Evolutionary conservation across 768 basidiomycete species (phyloP).

Genomic region (Lentinus tigrinus): DNA sequence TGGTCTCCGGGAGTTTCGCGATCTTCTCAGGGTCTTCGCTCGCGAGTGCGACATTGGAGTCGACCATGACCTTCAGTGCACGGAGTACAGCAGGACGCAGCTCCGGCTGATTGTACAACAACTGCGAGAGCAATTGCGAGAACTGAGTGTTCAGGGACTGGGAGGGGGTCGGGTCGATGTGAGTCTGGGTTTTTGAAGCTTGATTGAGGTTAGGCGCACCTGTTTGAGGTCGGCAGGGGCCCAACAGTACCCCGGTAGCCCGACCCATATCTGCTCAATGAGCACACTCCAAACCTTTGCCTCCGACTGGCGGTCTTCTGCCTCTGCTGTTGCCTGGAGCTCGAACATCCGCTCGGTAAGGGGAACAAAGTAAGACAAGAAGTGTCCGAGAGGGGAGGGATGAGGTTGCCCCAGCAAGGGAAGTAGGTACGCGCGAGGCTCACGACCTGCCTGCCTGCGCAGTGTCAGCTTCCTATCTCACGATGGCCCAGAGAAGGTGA

Average conservation of each 20-base stretch:
- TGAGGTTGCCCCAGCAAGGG: constrained; percentile 83
- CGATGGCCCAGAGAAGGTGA: not conserved
- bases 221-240: constrained; percentile 71
- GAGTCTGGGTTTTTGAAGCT: not conserved
- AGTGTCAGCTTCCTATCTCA: not conserved
- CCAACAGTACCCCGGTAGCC: constrained; percentile 88
- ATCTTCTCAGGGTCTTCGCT: constrained; percentile 33
- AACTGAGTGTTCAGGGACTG: constrained; percentile 77
- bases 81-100: constrained; percentile 81
- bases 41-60: constrained; percentile 66
- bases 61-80: constrained; percentile 78
- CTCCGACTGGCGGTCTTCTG: constrained; percentile 72
- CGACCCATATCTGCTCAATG: constrained; percentile 90
- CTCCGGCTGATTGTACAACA: constrained; percentile 87
- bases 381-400: constrained; percentile 79
- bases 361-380: constrained; percentile 88
- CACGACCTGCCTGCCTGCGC: constrained; percentile 62
- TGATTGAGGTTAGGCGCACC: constrained; percentile 2
- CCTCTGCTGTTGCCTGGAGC: constrained; percentile 76
- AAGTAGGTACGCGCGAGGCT: constrained; percentile 89
- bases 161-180: not conserved
- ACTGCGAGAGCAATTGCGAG: constrained; percentile 86
- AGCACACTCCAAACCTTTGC: constrained; percentile 96
- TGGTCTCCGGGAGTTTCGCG: constrained; percentile 28
- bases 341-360: constrained; percentile 93